Evolutionary conservation across 2,329 filamentous ascomycete species (phyloP), one percentile per base, ranked within the genome.

Genomic region (Colletotrichum falcatum): DNA sequence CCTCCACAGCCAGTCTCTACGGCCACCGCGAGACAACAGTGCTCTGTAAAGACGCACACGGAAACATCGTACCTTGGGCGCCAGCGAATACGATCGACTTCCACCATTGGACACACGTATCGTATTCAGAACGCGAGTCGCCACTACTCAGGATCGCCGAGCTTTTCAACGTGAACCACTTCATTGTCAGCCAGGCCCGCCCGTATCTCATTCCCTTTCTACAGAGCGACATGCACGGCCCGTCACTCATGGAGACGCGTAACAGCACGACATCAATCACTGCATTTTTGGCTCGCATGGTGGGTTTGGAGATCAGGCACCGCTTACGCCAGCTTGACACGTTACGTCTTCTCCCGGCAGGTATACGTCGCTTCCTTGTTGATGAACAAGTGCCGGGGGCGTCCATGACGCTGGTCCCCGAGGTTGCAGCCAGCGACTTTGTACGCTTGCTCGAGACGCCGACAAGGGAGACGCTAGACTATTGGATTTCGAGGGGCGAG

Each of bases 161-260:
- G 81, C 88, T 95, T 14, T 96, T 96, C 86, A 97, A 97, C 78
- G 93, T 97, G 63, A 97, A 97, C 78, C 95, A 98, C 83, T 98
- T 97, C 81, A 94, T 98, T 73, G 90, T 98, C 74, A 96, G 93
- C 74, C 95, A 98, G 82, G 94, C 95, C 0, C 88, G 95, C 3
- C 95, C 95, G 0, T 97, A 97, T 79, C 85, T 97, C 20, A 91
- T 95, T 35, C 95, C 95, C 0, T 96, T 97, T 76, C 85, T 97
- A 6, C 90, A 92, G 72, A 92, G 91, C 55, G 93, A 95, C 74
- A 90, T 95, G 83, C 92, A 95, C 79, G 91, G 92, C 5, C 91
- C 93, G 0, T 88, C 89, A 74, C 87, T 86, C 78, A 87, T 84
- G 74, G 88, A 84, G 79, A 89, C 84, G 72, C 88, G 83, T 76